Evolutionary conservation across 1,139 yeast genomes (phyloP), one percentile per base, ranked within the genome.

Genomic region (Debaryomyces fabryi): DNA sequence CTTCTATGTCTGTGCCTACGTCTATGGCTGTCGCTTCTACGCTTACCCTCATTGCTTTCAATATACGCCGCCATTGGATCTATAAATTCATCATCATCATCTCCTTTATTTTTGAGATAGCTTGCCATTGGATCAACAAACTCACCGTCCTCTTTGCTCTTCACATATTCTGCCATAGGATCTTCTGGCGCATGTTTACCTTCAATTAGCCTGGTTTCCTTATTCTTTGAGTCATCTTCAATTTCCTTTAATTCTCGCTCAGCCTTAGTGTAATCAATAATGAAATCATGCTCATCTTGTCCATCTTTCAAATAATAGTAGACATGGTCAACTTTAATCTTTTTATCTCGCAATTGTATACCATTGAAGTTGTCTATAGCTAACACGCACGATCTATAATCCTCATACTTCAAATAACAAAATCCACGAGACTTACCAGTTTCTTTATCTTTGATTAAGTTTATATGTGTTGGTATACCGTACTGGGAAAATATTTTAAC

Each of bases 341-440:
- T 65, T 48, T 83, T 71, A 18, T 86, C 93, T 48, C 80, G 76
- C 0, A 91, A 61, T 46, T 73, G 76, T 2, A 82, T 71, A 0
- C 97, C 96, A 62, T 88, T 88, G 54, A 92, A 72, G 62, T 93
- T 93, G 67, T 93, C 99, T 3, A 93, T 85, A 0, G 98, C 97
- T 43, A 93, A 69, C 0, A 89, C 79, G 33, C 96, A 84, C 4
- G 96, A 87, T 48, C 88, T 72, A 65, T 84, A 89, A 58, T 89
- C 91, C 56, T 85, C 92, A 60, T 88, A 93, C 64, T 90, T 88
- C 54, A 93, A 67, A 68, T 85, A 91, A 6, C 88, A 95, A 72
- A 86, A 89, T 6, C 96, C 96, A 47, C 79, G 76, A 7, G 90
- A 82, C 53, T 80, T 79, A 1, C 92, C 91, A 0, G 88, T 78